phyloP scores from a whole-genome alignment of 1,139 yeast genomes.

The Pichia sorboxylosa region DNA sequence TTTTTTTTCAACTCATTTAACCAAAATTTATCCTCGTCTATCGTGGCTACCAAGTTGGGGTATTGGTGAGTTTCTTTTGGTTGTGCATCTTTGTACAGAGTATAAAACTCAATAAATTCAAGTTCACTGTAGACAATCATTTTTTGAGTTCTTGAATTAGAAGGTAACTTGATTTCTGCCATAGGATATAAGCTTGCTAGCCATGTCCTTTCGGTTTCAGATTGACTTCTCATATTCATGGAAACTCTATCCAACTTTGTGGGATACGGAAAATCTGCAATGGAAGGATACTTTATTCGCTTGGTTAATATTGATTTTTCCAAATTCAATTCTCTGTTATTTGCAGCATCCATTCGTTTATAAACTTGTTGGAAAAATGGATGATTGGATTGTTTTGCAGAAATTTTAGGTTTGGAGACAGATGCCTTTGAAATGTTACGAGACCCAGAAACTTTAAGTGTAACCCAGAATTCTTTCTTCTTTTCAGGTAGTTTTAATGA shows the following conservation, averaged over 20 bases:
- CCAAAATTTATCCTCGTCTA: not conserved
- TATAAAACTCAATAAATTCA: not conserved
- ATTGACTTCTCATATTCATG: too few relatives aligned
- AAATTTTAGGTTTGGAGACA: conserved; percentile 4
- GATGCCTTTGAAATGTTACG: not conserved
- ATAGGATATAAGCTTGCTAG: too few relatives aligned
- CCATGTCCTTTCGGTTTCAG: too few relatives aligned
- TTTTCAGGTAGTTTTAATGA: conserved; percentile 3
- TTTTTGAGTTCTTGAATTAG: not conserved
- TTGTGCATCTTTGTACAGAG: not conserved
- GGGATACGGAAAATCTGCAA: too few relatives aligned
- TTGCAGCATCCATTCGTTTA: conserved; percentile 1
- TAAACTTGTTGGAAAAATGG: conserved; percentile 10
- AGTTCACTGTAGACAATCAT: not conserved
- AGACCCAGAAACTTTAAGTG: too few relatives aligned
- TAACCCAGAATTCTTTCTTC: not conserved
- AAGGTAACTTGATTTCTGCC: too few relatives aligned
- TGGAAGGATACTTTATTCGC: too few relatives aligned
- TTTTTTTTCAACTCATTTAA: not conserved
- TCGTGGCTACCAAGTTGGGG: not conserved
- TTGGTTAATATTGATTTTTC: too few relatives aligned
- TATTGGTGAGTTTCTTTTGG: not conserved
- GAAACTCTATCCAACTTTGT: too few relatives aligned
- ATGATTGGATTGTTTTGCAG: conserved; percentile 7
- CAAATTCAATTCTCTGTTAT: not conserved